phyloP scores from a whole-genome alignment of 305 asterid species.

The Solanum aculeatissimum region DNA sequence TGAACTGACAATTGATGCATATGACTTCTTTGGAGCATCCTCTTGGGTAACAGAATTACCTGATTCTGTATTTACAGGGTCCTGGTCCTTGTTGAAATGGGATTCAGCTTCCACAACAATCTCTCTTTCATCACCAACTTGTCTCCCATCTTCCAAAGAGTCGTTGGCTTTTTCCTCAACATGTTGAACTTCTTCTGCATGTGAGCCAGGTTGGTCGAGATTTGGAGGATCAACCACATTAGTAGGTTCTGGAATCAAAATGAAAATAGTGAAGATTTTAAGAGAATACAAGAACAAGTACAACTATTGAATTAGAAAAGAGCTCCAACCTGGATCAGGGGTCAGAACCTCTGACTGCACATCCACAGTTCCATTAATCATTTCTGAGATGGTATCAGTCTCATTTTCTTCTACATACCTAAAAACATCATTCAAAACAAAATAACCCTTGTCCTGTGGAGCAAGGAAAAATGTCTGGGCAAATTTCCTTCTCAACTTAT shows the following conservation, averaged over 20 bases:
- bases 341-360: constrained; percentile 15
- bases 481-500: constrained; percentile 49
- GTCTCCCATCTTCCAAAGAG: constrained; percentile 36
- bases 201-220: constrained; percentile 28
- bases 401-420: constrained; percentile 48
- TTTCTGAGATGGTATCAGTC: constrained; percentile 7
- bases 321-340: constrained; percentile 44
- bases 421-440: constrained; percentile 62
- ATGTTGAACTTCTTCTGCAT: constrained; percentile 29
- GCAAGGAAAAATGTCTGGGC: constrained; percentile 80
- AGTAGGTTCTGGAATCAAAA: constrained; percentile 46
- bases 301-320: background rate
- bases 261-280: background rate
- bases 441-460: constrained; percentile 80
- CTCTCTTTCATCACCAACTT: constrained; percentile 29
- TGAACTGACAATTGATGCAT: constrained; percentile 83
- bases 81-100: constrained; percentile 27
- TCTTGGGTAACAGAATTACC: constrained; percentile 37
- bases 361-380: constrained; percentile 22
- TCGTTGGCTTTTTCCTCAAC: constrained; percentile 32
- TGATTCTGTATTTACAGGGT: constrained; percentile 21
- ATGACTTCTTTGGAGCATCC: constrained; percentile 70
- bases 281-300: background rate
- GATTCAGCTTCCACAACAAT: constrained; percentile 32
- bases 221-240: constrained; percentile 37